Base-by-base conservation (phyloP, 2,329 filamentous ascomycete genomes). In the Karstenula rhodostoma region DNA sequence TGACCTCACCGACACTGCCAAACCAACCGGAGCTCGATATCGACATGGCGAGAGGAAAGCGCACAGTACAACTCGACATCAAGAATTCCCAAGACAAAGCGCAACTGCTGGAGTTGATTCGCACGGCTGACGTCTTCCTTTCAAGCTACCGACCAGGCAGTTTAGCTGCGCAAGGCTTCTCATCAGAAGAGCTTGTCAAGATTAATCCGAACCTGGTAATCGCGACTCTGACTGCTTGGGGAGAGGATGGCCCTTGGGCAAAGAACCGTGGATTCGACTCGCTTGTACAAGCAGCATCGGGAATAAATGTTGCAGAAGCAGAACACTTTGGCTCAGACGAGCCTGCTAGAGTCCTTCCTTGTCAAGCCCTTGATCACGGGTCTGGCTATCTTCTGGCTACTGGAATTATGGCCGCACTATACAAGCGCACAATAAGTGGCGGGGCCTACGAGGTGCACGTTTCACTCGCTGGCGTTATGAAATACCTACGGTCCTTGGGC, bases 321-420 rank as follows among this genome's bases (percentile, higher is more conserved):
- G 77, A 82, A 57, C 78, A 81, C 48, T 80, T 70, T 23, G 80
- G 76, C 2, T 60, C 68, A 0, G 78, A 77, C 0, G 80, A 82
- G 49, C 57, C 73, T 0, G 80, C 82, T 0, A 78, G 79, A 0
- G 73, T 80, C 0, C 74, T 81, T 33, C 86, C 86, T 0, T 85
- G 82, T 56, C 86, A 88, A 70, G 85, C 82, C 0, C 77, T 88
- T 0, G 86, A 88, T 67, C 84, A 88, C 61, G 83, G 80, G 0
- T 79, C 79, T 0, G 86, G 86, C 0, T 87, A 85, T 56, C 76
- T 87, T 22, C 77, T 88, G 0, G 84, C 85, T 0, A 75, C 84
- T 0, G 85, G 86, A 0, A 79, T 87, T 2, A 73, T 79, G 25
- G 81, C 84, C 0, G 85, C 85, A 0, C 46, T 88, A 4, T 83